These are phyloP conservation scores for Salinomyces thailandicus DNA, from an alignment of 2,329 filamentous ascomycete genomes.

Conservation along the genomic window DNA sequence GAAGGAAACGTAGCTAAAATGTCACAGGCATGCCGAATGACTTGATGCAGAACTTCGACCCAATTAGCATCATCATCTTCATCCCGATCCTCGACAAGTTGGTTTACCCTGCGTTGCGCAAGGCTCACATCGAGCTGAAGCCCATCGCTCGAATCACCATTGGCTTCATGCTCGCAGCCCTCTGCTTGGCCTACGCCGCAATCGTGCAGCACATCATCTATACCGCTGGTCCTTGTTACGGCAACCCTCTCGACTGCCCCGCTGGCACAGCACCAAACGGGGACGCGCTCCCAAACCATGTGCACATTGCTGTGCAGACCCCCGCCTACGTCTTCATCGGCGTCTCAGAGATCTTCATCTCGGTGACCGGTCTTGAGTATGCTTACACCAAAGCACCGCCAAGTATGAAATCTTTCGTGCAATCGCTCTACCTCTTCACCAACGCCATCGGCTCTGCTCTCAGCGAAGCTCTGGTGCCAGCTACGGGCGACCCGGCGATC, in stretches of 20 bases:
- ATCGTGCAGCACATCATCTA: conserved; percentile 49
- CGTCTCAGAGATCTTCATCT: conserved; percentile 37
- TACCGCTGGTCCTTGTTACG: conserved; percentile 42
- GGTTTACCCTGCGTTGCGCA: conserved; percentile 37
- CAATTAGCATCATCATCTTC: conserved; percentile 36
- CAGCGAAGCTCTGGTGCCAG: conserved; percentile 50
- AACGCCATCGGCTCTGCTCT: conserved; percentile 50
- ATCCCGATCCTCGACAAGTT: conserved; percentile 37
- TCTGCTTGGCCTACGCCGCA: conserved; percentile 46
- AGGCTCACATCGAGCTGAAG: conserved; percentile 29
- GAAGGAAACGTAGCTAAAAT: background rate
- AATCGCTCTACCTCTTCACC: conserved; percentile 50
- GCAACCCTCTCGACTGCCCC: conserved; percentile 29
- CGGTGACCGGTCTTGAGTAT: conserved; percentile 38
- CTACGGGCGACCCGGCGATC: conserved; percentile 53
- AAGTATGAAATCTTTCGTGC: conserved; percentile 40
- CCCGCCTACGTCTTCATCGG: conserved; percentile 38
- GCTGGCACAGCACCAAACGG: conserved; percentile 23
- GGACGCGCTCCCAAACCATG: conserved; percentile 28
- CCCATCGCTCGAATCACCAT: conserved; percentile 46
- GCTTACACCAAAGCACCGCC: conserved; percentile 38
- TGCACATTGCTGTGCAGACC: conserved; percentile 37
- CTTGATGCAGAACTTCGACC: conserved; percentile 39
- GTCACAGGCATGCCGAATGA: conserved; percentile 35
- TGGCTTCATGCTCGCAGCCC: conserved; percentile 43